A percentile compares a stretch with the other conserved stretches of the same genome.
phyloP scores from a whole-genome alignment of 352 stramenopile species.

The Phytophthora megakarya region DNA sequence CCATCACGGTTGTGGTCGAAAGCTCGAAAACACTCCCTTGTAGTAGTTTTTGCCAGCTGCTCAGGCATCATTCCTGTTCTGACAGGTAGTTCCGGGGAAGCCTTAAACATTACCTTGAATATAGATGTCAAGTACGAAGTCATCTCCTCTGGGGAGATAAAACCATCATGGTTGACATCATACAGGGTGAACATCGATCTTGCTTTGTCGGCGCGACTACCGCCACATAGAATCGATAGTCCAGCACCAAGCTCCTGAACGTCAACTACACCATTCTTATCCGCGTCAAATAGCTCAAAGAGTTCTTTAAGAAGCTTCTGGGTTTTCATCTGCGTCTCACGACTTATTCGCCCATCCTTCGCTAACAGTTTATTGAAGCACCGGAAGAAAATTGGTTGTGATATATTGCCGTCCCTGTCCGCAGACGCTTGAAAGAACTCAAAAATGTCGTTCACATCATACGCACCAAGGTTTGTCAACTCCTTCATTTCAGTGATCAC shows the following conservation, averaged over 20 bases:
- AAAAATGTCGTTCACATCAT: slow-evolving; percentile 88
- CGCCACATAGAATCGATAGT: slow-evolving; percentile 88
- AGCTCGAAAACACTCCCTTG: slow-evolving; percentile 71
- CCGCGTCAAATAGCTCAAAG: slow-evolving; percentile 82
- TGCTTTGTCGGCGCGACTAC: slow-evolving; percentile 70
- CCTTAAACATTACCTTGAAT: slow-evolving; percentile 89
- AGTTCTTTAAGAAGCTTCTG: slow-evolving; percentile 69
- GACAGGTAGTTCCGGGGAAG: slow-evolving; percentile 58
- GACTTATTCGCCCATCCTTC: slow-evolving; percentile 44
- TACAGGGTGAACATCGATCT: slow-evolving; percentile 85
- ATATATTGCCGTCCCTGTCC: slow-evolving; percentile 62
- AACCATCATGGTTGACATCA: slow-evolving; percentile 82
- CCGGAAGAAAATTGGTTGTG: slow-evolving; percentile 72
- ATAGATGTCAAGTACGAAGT: slow-evolving; percentile 78
- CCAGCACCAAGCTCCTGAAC: slow-evolving; percentile 84
- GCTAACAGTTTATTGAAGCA: slow-evolving; percentile 86
- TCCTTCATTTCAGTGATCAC: slow-evolving; percentile 76
- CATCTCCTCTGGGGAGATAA: slow-evolving; percentile 85
- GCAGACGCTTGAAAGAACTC: slow-evolving; percentile 83
- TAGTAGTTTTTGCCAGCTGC: slow-evolving; percentile 77
- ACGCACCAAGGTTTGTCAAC: slow-evolving; percentile 79
- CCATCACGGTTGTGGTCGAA: slow-evolving; percentile 83
- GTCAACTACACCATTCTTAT: slow-evolving; percentile 84
- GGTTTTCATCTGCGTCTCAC: slow-evolving; percentile 47
- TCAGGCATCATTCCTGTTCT: slow-evolving; percentile 62